A percentile compares a stretch with the other conserved stretches of the same genome.
Conservation (phyloP, 441 rosid species). For the Corymbia citriodora region DNA sequence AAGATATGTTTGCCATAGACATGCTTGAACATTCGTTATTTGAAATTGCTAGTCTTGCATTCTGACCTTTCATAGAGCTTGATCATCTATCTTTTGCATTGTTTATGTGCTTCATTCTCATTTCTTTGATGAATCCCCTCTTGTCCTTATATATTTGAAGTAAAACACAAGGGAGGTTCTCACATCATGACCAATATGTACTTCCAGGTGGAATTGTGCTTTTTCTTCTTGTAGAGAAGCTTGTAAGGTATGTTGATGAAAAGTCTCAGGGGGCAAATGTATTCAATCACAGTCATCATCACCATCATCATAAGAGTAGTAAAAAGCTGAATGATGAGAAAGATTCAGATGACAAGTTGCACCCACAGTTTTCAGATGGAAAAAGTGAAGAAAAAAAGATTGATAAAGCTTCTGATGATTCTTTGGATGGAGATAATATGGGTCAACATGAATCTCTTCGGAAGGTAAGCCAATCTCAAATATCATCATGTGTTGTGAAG, state of each 20-base stretch:
- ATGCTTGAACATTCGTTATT: neutral
- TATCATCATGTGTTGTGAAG: neutral
- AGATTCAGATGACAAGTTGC: constrained; percentile 17
- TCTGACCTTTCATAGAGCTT: neutral
- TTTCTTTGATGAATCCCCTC: neutral
- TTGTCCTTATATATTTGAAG: neutral
- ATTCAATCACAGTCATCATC: constrained; percentile 69
- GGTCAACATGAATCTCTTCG: constrained; percentile 37
- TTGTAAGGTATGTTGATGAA: constrained; percentile 85
- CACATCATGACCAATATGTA: neutral
- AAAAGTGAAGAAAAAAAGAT: constrained; percentile 19
- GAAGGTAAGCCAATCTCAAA: constrained; percentile 45
- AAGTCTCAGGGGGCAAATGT: constrained; percentile 49
- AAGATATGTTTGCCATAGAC: neutral
- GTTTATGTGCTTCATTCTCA: neutral
- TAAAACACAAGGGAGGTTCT: neutral
- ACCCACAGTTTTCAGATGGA: constrained; percentile 24
- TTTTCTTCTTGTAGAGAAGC: constrained; percentile 90
- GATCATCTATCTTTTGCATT: neutral
- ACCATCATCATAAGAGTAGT: constrained; percentile 49
- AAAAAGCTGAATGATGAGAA: constrained; percentile 53
- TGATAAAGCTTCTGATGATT: constrained; percentile 26
- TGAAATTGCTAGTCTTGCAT: neutral
- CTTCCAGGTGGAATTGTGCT: constrained; percentile 90
- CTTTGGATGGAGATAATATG: constrained; percentile 26